These are phyloP conservation scores for Paramyrothecium sp. DNA, from an alignment of 2,329 filamentous ascomycete species.

Conservation along the genomic window DNA sequence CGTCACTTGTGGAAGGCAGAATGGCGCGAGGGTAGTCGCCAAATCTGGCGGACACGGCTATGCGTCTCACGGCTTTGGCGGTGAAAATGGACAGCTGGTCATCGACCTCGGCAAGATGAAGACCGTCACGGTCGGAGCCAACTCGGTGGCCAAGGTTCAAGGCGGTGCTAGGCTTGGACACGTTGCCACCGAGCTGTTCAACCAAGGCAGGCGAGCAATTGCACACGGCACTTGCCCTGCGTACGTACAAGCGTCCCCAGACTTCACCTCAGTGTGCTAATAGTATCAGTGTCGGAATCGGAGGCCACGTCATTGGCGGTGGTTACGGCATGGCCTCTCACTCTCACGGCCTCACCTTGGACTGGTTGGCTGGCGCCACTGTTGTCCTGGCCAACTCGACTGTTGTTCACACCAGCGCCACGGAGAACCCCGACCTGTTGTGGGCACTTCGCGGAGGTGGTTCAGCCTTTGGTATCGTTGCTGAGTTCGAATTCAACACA, in stretches of 20 bases:
- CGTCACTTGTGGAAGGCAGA: conserved; percentile 41
- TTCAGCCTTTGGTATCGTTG: conserved; percentile 28
- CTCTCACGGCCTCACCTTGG: conserved; percentile 23
- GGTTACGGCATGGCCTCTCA: conserved; percentile 28
- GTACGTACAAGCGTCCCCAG: conserved; percentile 25
- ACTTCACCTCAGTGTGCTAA: conserved; percentile 7
- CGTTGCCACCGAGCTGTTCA: conserved; percentile 37
- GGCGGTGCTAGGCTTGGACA: conserved; percentile 50
- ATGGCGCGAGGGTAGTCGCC: conserved; percentile 45
- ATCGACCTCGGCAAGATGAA: conserved; percentile 38
- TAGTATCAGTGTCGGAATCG: conserved; percentile 20
- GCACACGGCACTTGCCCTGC: conserved; percentile 53
- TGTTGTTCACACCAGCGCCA: conserved; percentile 16
- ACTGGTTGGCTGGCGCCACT: conserved; percentile 24
- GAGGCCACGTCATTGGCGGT: conserved; percentile 25
- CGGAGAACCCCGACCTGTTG: conserved; percentile 22
- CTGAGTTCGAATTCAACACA: conserved; percentile 24
- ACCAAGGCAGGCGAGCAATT: conserved; percentile 37
- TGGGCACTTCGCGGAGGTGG: conserved; percentile 28
- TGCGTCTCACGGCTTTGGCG: conserved; percentile 45
- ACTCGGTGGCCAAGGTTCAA: conserved; percentile 20
- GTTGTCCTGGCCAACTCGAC: conserved; percentile 26
- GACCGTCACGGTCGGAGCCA: conserved; percentile 17
- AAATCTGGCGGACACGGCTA: conserved; percentile 54
- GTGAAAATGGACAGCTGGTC: conserved; percentile 37